Evolutionary conservation across 2,329 filamentous ascomycete genomes (phyloP).

Genomic region (Clonostachys chloroleuca): DNA sequence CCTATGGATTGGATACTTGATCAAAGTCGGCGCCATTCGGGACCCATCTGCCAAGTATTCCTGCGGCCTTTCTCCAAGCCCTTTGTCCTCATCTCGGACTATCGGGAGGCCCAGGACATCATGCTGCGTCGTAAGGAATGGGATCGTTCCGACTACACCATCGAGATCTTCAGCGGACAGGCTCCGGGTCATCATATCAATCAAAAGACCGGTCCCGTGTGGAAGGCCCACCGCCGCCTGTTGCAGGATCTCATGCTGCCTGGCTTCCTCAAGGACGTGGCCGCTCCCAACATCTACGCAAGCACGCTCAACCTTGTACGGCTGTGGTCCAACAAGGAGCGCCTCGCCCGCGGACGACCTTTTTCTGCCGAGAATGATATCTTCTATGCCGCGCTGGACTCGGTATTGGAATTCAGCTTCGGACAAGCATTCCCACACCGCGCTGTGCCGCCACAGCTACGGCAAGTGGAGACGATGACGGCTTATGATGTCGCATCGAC

Average conservation of each 20-base stretch:
- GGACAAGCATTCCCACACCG: conserved; percentile 15
- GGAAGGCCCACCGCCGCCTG: conserved; percentile 24
- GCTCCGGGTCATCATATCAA: conserved; percentile 25
- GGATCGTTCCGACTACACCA: conserved; percentile 30
- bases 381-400: conserved; percentile 22
- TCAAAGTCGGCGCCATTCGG: conserved; percentile 20
- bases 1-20: conserved; percentile 16
- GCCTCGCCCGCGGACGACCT: conserved; percentile 15
- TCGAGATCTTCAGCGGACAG: conserved; percentile 22
- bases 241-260: conserved; percentile 32
- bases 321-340: conserved; percentile 25
- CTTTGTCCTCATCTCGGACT: conserved; percentile 34
- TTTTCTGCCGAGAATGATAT: conserved; percentile 20
- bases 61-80: conserved; percentile 34
- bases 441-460: conserved; percentile 12
- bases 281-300: conserved; percentile 25
- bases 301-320: conserved; percentile 19
- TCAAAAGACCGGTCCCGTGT: conserved; percentile 18
- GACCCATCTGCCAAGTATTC: conserved; percentile 42
- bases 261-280: conserved; percentile 22
- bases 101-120: conserved; percentile 35
- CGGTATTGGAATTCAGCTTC: conserved; percentile 22
- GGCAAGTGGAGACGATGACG: not conserved
- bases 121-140: conserved; percentile 38
- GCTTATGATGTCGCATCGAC: not conserved